Percentiles rank a stretch among this genome's conserved stretches.
Evolutionary conservation across 176 grass and related monocot genomes (phyloP).

Genomic region (Lolium multiflorum): DNA sequence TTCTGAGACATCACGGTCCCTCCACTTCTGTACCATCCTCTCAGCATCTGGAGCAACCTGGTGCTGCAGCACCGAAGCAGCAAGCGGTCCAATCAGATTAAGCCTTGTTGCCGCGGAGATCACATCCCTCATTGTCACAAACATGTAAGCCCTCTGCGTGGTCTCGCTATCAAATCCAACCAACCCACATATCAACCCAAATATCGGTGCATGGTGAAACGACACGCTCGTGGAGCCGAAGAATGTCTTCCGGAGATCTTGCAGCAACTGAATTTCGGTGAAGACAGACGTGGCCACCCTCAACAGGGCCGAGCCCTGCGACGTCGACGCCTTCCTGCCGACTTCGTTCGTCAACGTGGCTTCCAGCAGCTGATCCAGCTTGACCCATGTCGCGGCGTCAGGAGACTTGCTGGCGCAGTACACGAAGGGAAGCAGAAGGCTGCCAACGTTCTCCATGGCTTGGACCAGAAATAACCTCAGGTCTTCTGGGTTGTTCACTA

Average conservation of each 20-base stretch:
- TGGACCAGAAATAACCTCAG: conserved; percentile 70
- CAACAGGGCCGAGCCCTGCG: conserved; percentile 80
- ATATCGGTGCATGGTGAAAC: conserved; percentile 77
- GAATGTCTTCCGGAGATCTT: conserved; percentile 54
- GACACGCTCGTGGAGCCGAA: conserved; percentile 57
- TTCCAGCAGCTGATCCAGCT: conserved; percentile 73
- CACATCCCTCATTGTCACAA: conserved; percentile 84
- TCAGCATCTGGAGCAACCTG: conserved; percentile 72
- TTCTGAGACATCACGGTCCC: conserved; percentile 60
- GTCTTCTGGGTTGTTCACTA: conserved; percentile 60
- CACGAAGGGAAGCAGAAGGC: conserved; percentile 77
- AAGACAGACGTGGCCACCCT: conserved; percentile 72
- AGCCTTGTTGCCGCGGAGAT: conserved; percentile 83
- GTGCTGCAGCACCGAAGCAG: conserved; percentile 80
- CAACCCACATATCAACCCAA: conserved; percentile 74
- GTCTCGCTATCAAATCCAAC: conserved; percentile 64
- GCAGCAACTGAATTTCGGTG: conserved; percentile 59
- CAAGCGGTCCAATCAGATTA: conserved; percentile 85
- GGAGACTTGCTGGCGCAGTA: conserved; percentile 61
- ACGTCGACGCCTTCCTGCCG: conserved; percentile 66
- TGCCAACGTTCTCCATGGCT: conserved; percentile 73
- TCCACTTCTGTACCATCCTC: conserved; percentile 68
- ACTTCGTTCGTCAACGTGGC: conserved; percentile 86
- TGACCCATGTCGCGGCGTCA: conserved; percentile 49
- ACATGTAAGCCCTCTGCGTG: conserved; percentile 71